These are phyloP conservation scores for Boletus speciosus DNA, from an alignment of 768 basidiomycete genomes.

Conservation along the genomic window DNA sequence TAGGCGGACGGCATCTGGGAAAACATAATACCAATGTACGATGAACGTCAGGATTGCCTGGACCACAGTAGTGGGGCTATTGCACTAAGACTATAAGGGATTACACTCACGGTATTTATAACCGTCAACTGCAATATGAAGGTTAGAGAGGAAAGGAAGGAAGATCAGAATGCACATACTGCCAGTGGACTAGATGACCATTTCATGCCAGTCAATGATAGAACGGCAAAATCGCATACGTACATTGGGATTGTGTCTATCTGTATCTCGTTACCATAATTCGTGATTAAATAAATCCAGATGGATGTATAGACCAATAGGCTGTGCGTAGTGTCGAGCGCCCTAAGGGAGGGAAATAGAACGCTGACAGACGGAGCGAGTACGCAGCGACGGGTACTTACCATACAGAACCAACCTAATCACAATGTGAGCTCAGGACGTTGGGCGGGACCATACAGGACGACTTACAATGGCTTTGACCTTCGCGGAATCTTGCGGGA, in stretches of 20 bases:
- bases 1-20: too few relatives aligned
- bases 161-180: slow-evolving; percentile 12
- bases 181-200: slow-evolving; percentile 20
- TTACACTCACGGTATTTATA: slow-evolving; percentile 28
- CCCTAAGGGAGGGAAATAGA: slow-evolving; percentile 7
- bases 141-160: background rate
- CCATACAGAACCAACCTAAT: slow-evolving; percentile 30
- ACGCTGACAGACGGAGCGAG: background rate
- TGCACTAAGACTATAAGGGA: background rate
- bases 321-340: slow-evolving; percentile 40
- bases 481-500: slow-evolving; percentile 21
- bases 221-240: background rate
- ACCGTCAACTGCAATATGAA: slow-evolving; percentile 23
- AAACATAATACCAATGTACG: slow-evolving; percentile 44
- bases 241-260: slow-evolving; percentile 48
- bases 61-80: slow-evolving; percentile 19
- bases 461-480: slow-evolving; percentile 24
- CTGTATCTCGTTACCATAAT: slow-evolving; percentile 37
- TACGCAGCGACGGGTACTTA: background rate
- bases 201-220: background rate
- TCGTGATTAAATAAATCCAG: slow-evolving; percentile 42
- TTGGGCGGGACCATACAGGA: background rate
- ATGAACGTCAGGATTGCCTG: slow-evolving; percentile 47
- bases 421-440: background rate
- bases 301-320: slow-evolving; percentile 38